Percentiles rank a stretch among this genome's conserved stretches.
These are phyloP conservation scores for Colletotrichum endophyticum DNA, from an alignment of 2,329 filamentous ascomycete genomes.

Conservation along the genomic window DNA sequence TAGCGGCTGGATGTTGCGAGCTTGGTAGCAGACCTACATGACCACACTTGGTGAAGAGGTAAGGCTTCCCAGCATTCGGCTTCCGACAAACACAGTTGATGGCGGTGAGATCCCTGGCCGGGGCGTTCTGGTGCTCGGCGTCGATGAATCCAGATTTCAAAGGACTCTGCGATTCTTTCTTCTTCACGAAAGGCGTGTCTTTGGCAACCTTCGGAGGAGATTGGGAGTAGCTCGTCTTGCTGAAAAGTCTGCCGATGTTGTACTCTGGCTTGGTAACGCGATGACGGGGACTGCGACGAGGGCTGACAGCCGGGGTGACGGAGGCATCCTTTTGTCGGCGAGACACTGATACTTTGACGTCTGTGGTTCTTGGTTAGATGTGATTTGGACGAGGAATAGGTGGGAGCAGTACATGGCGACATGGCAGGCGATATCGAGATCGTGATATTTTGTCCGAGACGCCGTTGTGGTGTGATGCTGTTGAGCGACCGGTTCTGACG, in stretches of 20 bases:
- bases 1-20: not conserved
- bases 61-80: not conserved
- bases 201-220: not conserved
- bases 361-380: not conserved
- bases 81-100: not conserved
- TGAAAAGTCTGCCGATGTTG: not conserved
- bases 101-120: not conserved
- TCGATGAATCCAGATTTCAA: not conserved
- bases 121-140: not conserved
- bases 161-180: not conserved
- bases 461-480: not conserved
- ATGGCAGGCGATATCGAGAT: not conserved
- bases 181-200: not conserved
- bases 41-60: not conserved
- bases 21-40: not conserved
- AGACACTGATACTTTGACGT: not conserved
- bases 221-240: not conserved
- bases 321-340: not conserved
- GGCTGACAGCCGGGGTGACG: not conserved
- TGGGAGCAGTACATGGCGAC: not conserved
- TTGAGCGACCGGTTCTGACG: fast-evolving
- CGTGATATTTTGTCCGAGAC: not conserved
- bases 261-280: not conserved
- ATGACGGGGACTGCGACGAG: not conserved
- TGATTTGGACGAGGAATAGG: not conserved